These are phyloP conservation scores for Sherardia arvensis DNA, from an alignment of 257 asterid species.

Conservation along the genomic window DNA sequence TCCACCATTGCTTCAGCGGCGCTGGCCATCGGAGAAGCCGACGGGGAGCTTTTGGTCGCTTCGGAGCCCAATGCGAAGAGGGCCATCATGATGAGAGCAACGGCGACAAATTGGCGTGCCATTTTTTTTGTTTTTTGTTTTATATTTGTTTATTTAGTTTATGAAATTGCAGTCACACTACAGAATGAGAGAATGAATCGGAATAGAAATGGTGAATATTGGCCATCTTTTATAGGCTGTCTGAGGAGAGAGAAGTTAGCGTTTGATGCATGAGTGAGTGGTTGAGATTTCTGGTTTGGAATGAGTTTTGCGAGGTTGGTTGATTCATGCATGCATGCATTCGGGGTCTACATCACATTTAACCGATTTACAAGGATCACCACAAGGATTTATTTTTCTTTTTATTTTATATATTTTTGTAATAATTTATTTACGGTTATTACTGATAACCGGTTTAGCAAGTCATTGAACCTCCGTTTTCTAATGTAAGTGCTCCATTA, in stretches of 20 bases:
- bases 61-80: not conserved
- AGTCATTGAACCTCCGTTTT: too few species aligned
- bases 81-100: not conserved
- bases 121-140: too few species aligned
- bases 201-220: not conserved
- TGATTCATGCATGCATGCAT: not conserved
- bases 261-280: not conserved
- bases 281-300: not conserved
- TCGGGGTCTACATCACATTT: not conserved
- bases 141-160: too few species aligned
- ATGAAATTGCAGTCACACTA: not conserved
- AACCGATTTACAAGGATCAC: not conserved
- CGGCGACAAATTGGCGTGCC: not conserved
- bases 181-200: not conserved
- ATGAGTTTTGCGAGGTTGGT: not conserved
- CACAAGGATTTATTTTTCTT: not conserved
- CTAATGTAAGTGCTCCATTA: too few species aligned
- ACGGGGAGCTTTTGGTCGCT: not conserved
- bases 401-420: too few species aligned
- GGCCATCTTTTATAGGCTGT: not conserved
- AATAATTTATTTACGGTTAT: too few species aligned
- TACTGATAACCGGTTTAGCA: too few species aligned
- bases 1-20: not conserved
- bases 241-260: too few species aligned
- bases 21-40: not conserved